These are phyloP conservation scores for Elongisporangium prolatum DNA, from an alignment of 352 stramenopile genomes.

Conservation along the genomic window DNA sequence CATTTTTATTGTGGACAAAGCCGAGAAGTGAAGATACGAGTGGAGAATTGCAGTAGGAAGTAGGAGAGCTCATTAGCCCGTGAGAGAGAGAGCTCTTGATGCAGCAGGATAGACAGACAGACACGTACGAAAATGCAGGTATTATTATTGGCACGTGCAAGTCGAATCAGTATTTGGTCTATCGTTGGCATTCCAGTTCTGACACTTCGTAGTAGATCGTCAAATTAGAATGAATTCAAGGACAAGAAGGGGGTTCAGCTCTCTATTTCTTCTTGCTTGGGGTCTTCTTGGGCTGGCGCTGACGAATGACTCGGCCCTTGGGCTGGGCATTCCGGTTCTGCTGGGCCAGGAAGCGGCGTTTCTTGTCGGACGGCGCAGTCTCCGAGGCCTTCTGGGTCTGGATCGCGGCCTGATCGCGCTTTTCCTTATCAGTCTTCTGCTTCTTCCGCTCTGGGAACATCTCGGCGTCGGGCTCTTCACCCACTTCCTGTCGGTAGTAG, in stretches of 20 bases:
- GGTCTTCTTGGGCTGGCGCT: conserved; percentile 32
- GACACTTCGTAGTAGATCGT: too few species aligned
- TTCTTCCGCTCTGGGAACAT: conserved; percentile 76
- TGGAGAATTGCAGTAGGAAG: conserved; percentile 7
- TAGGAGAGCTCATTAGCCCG: background rate
- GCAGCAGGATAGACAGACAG: background rate
- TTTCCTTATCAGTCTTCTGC: conserved; percentile 24
- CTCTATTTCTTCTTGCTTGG: conserved; percentile 12
- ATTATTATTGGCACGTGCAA: conserved; percentile 2
- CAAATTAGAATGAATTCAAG: conserved; percentile 3
- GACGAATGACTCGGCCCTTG: conserved; percentile 58
- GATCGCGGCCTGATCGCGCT: conserved; percentile 9
- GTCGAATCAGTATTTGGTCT: conserved; percentile 5
- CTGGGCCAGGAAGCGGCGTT: conserved; percentile 40
- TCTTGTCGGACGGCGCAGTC: conserved; percentile 64
- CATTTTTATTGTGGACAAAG: conserved; percentile 3
- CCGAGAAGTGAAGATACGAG: conserved; percentile 4
- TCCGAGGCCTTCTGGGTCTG: conserved; percentile 48
- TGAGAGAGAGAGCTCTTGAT: background rate
- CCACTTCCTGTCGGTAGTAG: conserved; percentile 82
- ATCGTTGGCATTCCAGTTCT: too few species aligned
- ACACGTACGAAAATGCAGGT: conserved; percentile 1
- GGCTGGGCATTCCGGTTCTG: conserved; percentile 18
- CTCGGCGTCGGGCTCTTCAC: conserved; percentile 73
- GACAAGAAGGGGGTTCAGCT: background rate